phyloP scores from a whole-genome alignment of 371 early-diverging fungal genomes.

The Actinomortierella wolfii region DNA sequence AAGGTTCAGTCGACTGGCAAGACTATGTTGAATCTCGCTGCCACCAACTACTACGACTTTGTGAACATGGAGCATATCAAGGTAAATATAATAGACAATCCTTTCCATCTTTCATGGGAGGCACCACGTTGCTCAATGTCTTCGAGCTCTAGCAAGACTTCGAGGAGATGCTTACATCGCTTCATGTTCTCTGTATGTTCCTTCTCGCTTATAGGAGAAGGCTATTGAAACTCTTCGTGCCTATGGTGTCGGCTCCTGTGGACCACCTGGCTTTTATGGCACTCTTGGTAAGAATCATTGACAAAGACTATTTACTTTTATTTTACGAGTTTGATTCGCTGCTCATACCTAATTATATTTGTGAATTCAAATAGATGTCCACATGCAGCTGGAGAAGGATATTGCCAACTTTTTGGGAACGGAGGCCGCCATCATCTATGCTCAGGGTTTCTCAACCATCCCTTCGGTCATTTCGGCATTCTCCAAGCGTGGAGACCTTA shows the following conservation, averaged over 20 bases:
- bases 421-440: slow-evolving; percentile 96
- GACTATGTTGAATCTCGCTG: slow-evolving; percentile 82
- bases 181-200: too few relatives aligned
- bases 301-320: too few relatives aligned
- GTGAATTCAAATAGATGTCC: slow-evolving; percentile 81
- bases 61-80: slow-evolving; percentile 76
- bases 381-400: slow-evolving; percentile 93
- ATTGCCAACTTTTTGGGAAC: slow-evolving; percentile 90
- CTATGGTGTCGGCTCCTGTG: slow-evolving; percentile 99
- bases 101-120: background rate
- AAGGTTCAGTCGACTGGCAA: slow-evolving; percentile 58
- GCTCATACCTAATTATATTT: too few relatives aligned
- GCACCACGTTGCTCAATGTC: background rate
- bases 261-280: slow-evolving; percentile 99
- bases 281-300: slow-evolving; percentile 79
- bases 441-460: slow-evolving; percentile 96
- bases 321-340: too few relatives aligned
- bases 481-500: slow-evolving; percentile 95
- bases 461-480: slow-evolving; percentile 98
- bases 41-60: slow-evolving; percentile 88
- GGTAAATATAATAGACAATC: slow-evolving; percentile 30
- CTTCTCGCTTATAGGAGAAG: slow-evolving; percentile 58
- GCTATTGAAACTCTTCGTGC: slow-evolving; percentile 89
- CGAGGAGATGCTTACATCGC: too few relatives aligned
- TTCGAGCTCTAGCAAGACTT: too few relatives aligned